Evolutionary conservation across 2,329 filamentous ascomycete species (phyloP).

Genomic region (Trichoderma sp.): DNA sequence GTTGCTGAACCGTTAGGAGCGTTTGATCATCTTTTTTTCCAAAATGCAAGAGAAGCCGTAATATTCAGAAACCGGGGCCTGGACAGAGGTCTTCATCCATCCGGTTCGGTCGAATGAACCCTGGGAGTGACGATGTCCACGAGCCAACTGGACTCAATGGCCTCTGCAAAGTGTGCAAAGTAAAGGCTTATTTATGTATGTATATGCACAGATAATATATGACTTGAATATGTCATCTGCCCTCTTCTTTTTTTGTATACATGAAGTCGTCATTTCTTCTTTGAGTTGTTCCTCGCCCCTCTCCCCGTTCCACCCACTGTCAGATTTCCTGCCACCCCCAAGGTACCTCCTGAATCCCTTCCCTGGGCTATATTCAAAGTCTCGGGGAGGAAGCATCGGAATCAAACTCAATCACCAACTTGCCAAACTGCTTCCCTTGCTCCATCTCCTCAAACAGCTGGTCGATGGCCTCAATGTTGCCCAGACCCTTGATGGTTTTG

Average conservation of each 20-base stretch:
- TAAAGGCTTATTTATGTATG: neutral
- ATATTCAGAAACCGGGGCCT: neutral
- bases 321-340: no score
- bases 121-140: neutral
- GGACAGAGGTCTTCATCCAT: neutral
- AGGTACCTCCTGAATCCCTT: neutral
- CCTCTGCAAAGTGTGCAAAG: neutral
- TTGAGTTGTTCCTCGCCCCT: no score
- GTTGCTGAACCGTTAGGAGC: constrained; percentile 19
- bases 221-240: neutral
- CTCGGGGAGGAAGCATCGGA: constrained; percentile 42
- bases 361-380: constrained; percentile 39
- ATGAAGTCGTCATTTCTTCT: no score
- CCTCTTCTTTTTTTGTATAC: no score
- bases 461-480: constrained; percentile 78
- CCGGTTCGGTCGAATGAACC: neutral
- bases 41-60: neutral
- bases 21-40: neutral
- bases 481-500: constrained; percentile 70
- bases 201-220: neutral
- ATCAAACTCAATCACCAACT: constrained; percentile 79
- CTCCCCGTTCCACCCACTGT: neutral
- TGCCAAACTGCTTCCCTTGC: constrained; percentile 84
- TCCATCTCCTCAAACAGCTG: constrained; percentile 86
- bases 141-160: no score